Evolutionary conservation across 352 stramenopile genomes (phyloP).

Genomic region (Phytophthora cactorum): DNA sequence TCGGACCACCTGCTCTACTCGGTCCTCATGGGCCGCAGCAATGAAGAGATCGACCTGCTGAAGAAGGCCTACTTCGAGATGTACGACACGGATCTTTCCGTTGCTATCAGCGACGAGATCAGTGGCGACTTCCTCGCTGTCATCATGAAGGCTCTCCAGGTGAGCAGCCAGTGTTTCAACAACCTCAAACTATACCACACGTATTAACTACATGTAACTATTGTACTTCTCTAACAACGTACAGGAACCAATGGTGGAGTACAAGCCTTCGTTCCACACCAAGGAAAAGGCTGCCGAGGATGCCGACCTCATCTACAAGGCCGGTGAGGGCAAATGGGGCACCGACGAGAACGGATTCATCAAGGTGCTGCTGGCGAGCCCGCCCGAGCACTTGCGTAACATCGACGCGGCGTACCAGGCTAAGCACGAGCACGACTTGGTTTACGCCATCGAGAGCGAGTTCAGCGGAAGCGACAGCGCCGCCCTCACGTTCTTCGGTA

Average conservation of each 20-base stretch:
- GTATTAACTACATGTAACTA: slow-evolving; percentile 2
- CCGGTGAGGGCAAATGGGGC: slow-evolving; percentile 80
- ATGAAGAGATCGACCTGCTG: slow-evolving; percentile 55
- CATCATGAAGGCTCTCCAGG: slow-evolving; percentile 59
- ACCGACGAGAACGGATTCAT: slow-evolving; percentile 75
- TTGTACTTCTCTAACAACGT: background rate
- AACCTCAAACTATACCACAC: background rate
- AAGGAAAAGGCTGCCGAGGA: slow-evolving; percentile 67
- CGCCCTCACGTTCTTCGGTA: slow-evolving; percentile 65
- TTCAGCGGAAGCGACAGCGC: slow-evolving; percentile 63
- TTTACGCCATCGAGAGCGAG: slow-evolving; percentile 68
- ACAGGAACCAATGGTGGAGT: slow-evolving; percentile 45
- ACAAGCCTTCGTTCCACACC: slow-evolving; percentile 63
- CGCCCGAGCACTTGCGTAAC: slow-evolving; percentile 61
- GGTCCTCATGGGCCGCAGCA: slow-evolving; percentile 57
- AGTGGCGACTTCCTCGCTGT: slow-evolving; percentile 56
- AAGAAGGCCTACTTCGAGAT: slow-evolving; percentile 67
- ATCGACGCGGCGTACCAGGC: slow-evolving; percentile 63
- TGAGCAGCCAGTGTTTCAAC: slow-evolving; percentile 1
- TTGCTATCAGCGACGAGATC: slow-evolving; percentile 52
- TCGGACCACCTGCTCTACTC: slow-evolving; percentile 71
- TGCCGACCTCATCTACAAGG: slow-evolving; percentile 73
- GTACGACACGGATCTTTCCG: slow-evolving; percentile 57
- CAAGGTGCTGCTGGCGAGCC: slow-evolving; percentile 66
- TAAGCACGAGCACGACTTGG: slow-evolving; percentile 67